phyloP scores from a whole-genome alignment of 805 yeast genomes.

The Starmerella sirachaensis region DNA sequence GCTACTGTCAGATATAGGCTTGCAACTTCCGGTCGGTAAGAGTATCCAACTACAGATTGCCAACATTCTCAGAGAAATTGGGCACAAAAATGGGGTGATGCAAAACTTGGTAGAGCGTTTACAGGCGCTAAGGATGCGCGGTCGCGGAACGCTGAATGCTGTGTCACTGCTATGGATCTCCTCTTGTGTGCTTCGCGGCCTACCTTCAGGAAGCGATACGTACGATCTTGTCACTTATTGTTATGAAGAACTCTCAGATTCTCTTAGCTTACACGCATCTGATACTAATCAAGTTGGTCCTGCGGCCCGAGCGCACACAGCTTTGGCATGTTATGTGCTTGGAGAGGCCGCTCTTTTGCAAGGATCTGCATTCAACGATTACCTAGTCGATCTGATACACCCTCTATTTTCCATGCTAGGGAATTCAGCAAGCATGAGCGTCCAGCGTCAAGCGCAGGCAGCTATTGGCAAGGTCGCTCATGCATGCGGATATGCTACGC shows the following conservation, averaged over 20 bases:
- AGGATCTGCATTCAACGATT: constrained; percentile 35
- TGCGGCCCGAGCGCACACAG: constrained; percentile 10
- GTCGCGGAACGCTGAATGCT: constrained; percentile 6
- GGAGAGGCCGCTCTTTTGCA: constrained; percentile 18
- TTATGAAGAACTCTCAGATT: constrained; percentile 8
- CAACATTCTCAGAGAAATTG: constrained; percentile 8
- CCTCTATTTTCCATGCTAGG: constrained; percentile 67
- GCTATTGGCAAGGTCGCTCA: constrained; percentile 43
- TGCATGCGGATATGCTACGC: constrained; percentile 39
- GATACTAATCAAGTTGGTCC: neutral
- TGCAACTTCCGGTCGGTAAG: constrained; percentile 1
- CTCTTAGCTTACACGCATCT: constrained; percentile 2
- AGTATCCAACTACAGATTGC: constrained; percentile 7
- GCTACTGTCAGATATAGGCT: constrained; percentile 5
- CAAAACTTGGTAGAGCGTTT: constrained; percentile 1
- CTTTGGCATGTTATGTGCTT: constrained; percentile 12
- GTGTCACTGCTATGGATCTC: constrained; percentile 17
- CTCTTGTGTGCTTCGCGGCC: constrained; percentile 7
- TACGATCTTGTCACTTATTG: constrained; percentile 18
- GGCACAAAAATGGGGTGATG: neutral
- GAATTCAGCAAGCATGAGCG: constrained; percentile 33
- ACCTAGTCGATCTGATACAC: constrained; percentile 58
- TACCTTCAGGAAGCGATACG: constrained; percentile 1
- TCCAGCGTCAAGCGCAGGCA: constrained; percentile 41
- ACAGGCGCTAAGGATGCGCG: constrained; percentile 2